Evolutionary conservation across 2,329 filamentous ascomycete species (phyloP).

Genomic region (Pseudocercospora ulei): DNA sequence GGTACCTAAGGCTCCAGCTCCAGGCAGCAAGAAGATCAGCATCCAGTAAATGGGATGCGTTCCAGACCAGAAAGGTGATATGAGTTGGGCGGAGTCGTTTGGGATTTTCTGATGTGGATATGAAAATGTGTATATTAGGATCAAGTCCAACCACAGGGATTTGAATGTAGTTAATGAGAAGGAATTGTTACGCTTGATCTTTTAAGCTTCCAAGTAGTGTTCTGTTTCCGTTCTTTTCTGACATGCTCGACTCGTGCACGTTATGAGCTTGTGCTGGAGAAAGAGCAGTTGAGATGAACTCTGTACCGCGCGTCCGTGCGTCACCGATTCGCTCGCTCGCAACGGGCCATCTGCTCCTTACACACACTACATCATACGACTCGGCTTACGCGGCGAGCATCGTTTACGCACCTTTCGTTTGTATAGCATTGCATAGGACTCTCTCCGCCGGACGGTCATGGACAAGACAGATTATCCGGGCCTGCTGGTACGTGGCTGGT

Average conservation of each 20-base stretch:
- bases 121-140: constrained; percentile 16
- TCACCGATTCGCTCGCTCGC: constrained; percentile 5
- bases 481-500: constrained; percentile 63
- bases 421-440: constrained; percentile 9
- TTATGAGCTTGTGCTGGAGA: no score
- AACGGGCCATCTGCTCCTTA: constrained; percentile 3
- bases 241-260: no score
- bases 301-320: not conserved
- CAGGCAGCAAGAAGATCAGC: constrained; percentile 45
- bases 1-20: constrained; percentile 48
- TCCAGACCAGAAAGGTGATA: not conserved
- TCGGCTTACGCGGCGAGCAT: constrained; percentile 5
- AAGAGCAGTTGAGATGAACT: no score
- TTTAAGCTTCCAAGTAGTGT: no score
- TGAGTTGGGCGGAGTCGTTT: constrained; percentile 6
- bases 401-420: constrained; percentile 11
- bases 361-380: not conserved
- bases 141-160: constrained; percentile 10
- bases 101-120: constrained; percentile 7
- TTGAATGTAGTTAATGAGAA: no score
- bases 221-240: no score
- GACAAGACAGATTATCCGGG: constrained; percentile 84
- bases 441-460: constrained; percentile 36
- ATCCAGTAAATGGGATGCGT: constrained; percentile 44
- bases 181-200: no score